These are phyloP conservation scores for Adiantum capillusveneris DNA, from an alignment of 75 land plant species.

Conservation along the genomic window DNA sequence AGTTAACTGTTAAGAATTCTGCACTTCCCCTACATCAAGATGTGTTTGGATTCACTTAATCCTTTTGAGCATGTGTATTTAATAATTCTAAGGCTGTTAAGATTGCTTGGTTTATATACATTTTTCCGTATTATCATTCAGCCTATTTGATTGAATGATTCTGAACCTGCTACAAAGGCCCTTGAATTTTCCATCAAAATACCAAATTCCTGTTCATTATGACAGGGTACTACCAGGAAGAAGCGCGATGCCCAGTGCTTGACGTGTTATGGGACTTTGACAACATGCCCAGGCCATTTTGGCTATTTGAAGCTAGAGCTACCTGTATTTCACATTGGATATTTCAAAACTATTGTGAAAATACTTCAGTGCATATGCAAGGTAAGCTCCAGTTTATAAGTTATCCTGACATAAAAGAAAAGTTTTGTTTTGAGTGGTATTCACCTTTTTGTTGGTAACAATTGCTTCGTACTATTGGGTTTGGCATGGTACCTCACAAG, in stretches of 20 bases:
- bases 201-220: too few relatives aligned
- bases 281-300: conserved; percentile 73
- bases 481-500: too few relatives aligned
- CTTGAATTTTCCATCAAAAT: too few relatives aligned
- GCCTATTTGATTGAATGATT: not conserved
- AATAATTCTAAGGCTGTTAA: not conserved
- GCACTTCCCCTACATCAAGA: not conserved
- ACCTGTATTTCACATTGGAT: conserved; percentile 89
- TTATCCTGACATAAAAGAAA: too few relatives aligned
- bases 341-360: conserved; percentile 50
- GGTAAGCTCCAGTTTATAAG: conserved; percentile 50
- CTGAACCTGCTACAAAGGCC: not conserved
- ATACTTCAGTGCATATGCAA: conserved; percentile 94
- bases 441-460: too few relatives aligned
- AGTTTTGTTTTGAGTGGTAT: too few relatives aligned
- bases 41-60: not conserved
- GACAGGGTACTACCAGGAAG: conserved; percentile 34
- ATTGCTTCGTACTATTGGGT: too few relatives aligned
- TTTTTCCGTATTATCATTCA: not conserved
- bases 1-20: too few relatives aligned
- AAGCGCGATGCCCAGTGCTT: conserved; percentile 20
- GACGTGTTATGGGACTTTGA: conserved; percentile 28
- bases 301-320: conserved; percentile 76
- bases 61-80: not conserved
- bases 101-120: too few relatives aligned